Evolutionary conservation across 805 yeast genomes (phyloP).

Genomic region (Diddensiella caesifluorescens): DNA sequence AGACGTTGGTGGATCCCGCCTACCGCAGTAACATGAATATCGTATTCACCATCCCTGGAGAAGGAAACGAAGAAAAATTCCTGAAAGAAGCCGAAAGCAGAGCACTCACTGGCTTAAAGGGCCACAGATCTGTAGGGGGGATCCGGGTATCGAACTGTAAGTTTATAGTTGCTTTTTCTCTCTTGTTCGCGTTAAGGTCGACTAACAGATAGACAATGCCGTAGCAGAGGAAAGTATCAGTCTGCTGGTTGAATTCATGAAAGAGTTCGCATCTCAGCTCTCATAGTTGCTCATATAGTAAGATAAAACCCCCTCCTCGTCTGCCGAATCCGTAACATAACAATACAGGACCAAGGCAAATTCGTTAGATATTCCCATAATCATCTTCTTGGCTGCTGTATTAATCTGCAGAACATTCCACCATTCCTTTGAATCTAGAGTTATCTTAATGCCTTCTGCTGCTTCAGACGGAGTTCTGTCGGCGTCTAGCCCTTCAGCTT

Average conservation of each 20-base stretch:
- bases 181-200: neutral
- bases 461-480: neutral
- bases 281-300: conserved; percentile 21
- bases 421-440: conserved; percentile 23
- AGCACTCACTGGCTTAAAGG: conserved; percentile 75
- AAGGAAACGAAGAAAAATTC: conserved; percentile 59
- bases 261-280: conserved; percentile 43
- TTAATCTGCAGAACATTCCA: conserved; percentile 21
- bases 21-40: conserved; percentile 88
- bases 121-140: conserved; percentile 97
- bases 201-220: conserved; percentile 55
- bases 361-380: conserved; percentile 22
- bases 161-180: conserved; percentile 2
- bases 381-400: conserved; percentile 15
- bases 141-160: conserved; percentile 77
- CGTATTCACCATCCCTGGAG: conserved; percentile 73
- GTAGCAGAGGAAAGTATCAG: conserved; percentile 58
- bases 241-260: conserved; percentile 50
- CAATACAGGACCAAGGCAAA: conserved; percentile 21
- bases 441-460: conserved; percentile 13
- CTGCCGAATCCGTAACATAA: conserved; percentile 19
- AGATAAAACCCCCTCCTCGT: conserved; percentile 20
- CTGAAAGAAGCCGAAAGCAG: conserved; percentile 56
- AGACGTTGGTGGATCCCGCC: conserved; percentile 55
- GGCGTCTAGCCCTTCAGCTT: conserved; percentile 3